Evolutionary conservation across 179 eudicot genomes (phyloP).

Genomic region (Kewa caespitosa): DNA sequence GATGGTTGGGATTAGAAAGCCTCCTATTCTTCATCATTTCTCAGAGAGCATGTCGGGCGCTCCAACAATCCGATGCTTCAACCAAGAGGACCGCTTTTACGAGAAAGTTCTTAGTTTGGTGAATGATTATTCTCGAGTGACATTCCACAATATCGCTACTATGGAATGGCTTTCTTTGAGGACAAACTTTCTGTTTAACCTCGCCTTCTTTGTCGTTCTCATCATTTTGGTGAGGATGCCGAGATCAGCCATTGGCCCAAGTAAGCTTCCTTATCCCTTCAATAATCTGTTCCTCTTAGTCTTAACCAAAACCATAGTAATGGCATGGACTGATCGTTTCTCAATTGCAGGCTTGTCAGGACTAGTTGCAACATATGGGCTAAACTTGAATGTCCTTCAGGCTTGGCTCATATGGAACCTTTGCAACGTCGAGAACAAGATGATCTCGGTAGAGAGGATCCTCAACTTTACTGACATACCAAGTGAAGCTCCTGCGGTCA

Average conservation of each 20-base stretch:
- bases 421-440: constrained; percentile 86
- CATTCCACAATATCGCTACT: constrained; percentile 75
- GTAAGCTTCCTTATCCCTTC: constrained; percentile 41
- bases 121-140: constrained; percentile 74
- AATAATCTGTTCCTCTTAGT: background rate
- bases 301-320: too few relatives aligned
- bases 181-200: constrained; percentile 72
- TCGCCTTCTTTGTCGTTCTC: constrained; percentile 71
- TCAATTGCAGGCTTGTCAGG: constrained; percentile 70
- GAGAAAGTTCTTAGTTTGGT: constrained; percentile 43
- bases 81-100: constrained; percentile 63
- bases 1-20: constrained; percentile 71
- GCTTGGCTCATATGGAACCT: constrained; percentile 96
- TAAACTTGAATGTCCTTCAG: constrained; percentile 71
- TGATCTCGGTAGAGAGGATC: constrained; percentile 86
- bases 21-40: constrained; percentile 82
- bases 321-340: background rate
- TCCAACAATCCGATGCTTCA: constrained; percentile 72
- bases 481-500: constrained; percentile 69
- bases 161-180: constrained; percentile 92
- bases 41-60: constrained; percentile 75
- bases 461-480: constrained; percentile 59
- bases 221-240: constrained; percentile 73
- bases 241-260: constrained; percentile 69
- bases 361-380: constrained; percentile 80